Base-by-base conservation (phyloP, 1,139 yeast species). In the Geotrichum bryndzae region DNA sequence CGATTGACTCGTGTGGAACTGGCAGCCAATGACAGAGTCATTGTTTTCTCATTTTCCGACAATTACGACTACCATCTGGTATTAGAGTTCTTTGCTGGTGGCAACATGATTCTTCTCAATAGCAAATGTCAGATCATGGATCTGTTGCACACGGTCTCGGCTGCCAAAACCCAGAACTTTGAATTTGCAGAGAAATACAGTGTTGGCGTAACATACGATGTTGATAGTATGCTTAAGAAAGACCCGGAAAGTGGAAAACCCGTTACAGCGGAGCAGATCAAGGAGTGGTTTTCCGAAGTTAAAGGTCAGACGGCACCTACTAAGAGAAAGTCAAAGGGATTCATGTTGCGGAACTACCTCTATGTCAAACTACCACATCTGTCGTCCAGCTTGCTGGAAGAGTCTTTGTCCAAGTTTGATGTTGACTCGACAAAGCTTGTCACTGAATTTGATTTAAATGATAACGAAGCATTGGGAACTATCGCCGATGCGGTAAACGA, bases 1-100 rank as follows among this genome's bases (percentile, higher is more conserved):
- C 79, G 98, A 64, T 77, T 94, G 56, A 84, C 95, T 0, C 82
- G 82, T 31, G 78, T 94, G 56, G 83, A 82, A 66, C 96, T 91
- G 66, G 83, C 94, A 13, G 86, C 85, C 0, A 82, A 84, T 68
- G 97, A 91, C 71, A 81, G 99, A 71, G 84, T 90, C 25, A 77
- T 90, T 60, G 96, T 90, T 0, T 73, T 94, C 58, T 85, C 89
- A 63, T 92, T 94, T 74, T 84, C 91, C 59, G 96, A 90, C 68
- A 77, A 74, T 33, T 95, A 96, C 7, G 72, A 84, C 61, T 89
- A 77, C 73, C 87, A 88, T 69, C 77, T 92, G 67, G 96, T 90
- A 0, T 76, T 94, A 64, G 99, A 94, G 72, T 92, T 94, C 69
- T 92, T 91, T 77, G 90, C 97, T 71, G 97, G 97, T 1, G 99